phyloP scores from a whole-genome alignment of 1,284 basidiomycete genomes.

The Moniliophthora roreri region DNA sequence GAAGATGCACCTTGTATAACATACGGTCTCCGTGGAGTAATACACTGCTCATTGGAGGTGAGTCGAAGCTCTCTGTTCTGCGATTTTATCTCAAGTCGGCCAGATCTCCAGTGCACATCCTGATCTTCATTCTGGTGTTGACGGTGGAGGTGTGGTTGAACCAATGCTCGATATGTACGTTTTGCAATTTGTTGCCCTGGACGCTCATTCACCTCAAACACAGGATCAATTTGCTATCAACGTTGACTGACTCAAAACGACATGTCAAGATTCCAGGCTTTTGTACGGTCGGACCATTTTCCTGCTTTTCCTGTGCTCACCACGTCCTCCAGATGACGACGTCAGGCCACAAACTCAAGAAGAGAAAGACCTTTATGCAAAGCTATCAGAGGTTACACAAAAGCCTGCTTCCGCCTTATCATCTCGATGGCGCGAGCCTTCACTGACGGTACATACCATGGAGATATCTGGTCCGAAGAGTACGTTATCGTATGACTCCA shows the following conservation, averaged over 20 bases:
- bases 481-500: conserved; percentile 31
- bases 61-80: conserved; percentile 8
- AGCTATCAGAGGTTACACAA: conserved; percentile 68
- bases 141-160: conserved; percentile 86
- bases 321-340: conserved; percentile 57
- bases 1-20: conserved; percentile 95
- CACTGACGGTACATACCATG: conserved; percentile 71
- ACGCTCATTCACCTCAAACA: conserved; percentile 9
- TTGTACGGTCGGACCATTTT: conserved; percentile 54
- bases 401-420: conserved; percentile 66
- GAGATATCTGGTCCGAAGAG: conserved; percentile 76
- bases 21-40: conserved; percentile 91
- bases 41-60: conserved; percentile 79
- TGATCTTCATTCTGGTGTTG: conserved; percentile 89
- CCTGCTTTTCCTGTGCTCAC: conserved; percentile 8
- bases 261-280: conserved; percentile 81
- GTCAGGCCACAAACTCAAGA: conserved; percentile 68
- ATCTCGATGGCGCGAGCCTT: conserved; percentile 79
- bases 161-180: conserved; percentile 90
- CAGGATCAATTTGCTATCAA: conserved; percentile 80
- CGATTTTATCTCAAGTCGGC: neutral
- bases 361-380: conserved; percentile 67
- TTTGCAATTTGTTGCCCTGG: neutral
- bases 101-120: conserved; percentile 68
- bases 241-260: conserved; percentile 58